These are phyloP conservation scores for Heliamphora ciliata DNA, from an alignment of 179 eudicot genomes.

Conservation along the genomic window DNA sequence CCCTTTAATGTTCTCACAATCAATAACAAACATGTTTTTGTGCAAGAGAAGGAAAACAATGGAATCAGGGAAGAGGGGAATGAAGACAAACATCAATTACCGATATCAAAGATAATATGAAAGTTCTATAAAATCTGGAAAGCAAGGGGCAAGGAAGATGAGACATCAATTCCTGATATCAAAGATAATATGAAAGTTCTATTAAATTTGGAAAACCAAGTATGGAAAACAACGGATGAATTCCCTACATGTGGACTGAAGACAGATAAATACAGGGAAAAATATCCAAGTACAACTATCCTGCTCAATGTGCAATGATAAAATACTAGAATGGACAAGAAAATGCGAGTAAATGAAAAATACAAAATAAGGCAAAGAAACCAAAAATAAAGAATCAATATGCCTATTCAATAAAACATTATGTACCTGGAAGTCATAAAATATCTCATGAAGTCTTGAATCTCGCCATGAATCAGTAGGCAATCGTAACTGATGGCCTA, in stretches of 20 bases:
- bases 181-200: background rate
- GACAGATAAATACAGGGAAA: too few species aligned
- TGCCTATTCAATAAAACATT: background rate
- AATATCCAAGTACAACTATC: background rate
- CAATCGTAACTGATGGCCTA: constrained; percentile 59
- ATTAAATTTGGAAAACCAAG: background rate
- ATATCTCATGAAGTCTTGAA: constrained; percentile 50
- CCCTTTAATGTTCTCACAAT: background rate
- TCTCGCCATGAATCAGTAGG: constrained; percentile 37
- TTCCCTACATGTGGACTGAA: background rate
- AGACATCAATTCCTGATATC: background rate
- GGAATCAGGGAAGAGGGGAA: too few species aligned
- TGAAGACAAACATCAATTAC: background rate
- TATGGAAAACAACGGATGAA: background rate
- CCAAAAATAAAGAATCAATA: background rate
- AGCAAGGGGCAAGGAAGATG: background rate
- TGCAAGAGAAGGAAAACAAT: background rate
- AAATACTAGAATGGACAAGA: background rate
- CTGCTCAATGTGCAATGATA: background rate
- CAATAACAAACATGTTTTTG: background rate
- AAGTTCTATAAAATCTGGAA: background rate
- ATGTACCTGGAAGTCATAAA: constrained; percentile 77
- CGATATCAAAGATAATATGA: background rate
- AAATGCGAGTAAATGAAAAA: background rate
- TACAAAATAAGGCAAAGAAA: background rate